Evolutionary conservation across 768 basidiomycete genomes (phyloP), one percentile per base, ranked within the genome.

Genomic region (Kwoniella dendrophila): DNA sequence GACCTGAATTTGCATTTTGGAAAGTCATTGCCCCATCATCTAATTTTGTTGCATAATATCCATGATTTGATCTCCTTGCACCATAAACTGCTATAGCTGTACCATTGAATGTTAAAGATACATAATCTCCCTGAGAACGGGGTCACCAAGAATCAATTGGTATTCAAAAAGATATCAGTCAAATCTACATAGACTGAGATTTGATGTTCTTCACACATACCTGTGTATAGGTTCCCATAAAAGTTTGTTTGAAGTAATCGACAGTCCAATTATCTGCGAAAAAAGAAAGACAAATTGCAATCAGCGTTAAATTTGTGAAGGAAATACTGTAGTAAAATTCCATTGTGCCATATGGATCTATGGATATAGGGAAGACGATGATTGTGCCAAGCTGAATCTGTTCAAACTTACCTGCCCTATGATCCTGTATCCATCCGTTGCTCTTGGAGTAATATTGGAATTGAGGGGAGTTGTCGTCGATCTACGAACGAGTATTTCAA

Each of bases 81-180:
- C 71, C 71, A 33, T 61, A 73, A 8, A 70, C 40, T 43, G 56
- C 63, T 11, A 73, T 52, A 12, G 63, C 66, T 1, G 68, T 57
- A 10, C 71, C 71, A 47, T 70, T 70, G 66, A 70, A 73, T 7
- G 41, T 61, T 11, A 73, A 40, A n/a, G 49, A 36, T 29, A 64
- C 56, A 14, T 20, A 57, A 33, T 73, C 68, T 18, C 68, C 71
- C 69, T 71, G 26, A 6, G 49, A 26, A 22, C 16, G n/a, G 29
- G 20, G 4, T 29, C 32, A 51, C 6, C 36, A 38, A 18, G 36
- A 55, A 4, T 27, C 43, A 45, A 22, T 32, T 26, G n/a, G 20
- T n/a, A 30, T 33, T 16, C 18, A n/a, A 14, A 1, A 2, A 29
- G 7, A 29, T 20, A 22, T 24, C 34, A 22, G 10, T 33, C 32